Percentiles rank a stretch among this genome's conserved stretches.
Conservation (phyloP, 75 land plant species). For the Cupressus sempervirens region DNA sequence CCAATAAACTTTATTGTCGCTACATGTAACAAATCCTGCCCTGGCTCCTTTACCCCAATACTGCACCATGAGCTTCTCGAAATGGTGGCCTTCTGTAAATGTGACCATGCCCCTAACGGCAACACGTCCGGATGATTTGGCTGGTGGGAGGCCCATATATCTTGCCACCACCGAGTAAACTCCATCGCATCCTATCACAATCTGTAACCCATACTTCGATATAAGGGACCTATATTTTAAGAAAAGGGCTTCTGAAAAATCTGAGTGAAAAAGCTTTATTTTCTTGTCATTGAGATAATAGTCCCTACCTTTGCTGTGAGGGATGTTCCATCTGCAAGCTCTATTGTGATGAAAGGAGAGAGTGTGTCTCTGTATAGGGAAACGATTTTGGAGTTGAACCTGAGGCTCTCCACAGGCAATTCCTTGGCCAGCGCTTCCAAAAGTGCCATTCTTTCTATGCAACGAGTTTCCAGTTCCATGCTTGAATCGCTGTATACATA, state of each 20-base stretch:
- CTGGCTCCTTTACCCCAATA: slow-evolving; percentile 20
- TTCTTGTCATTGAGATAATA: not conserved
- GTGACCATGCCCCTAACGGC: slow-evolving; percentile 37
- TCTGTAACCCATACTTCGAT: not conserved
- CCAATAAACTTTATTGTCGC: slow-evolving; percentile 35
- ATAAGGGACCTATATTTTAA: too few species aligned
- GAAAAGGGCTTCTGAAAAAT: too few species aligned
- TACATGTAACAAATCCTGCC: slow-evolving; percentile 36
- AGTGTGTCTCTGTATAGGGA: too few species aligned
- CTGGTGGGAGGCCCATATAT: too few species aligned
- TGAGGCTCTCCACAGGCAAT: slow-evolving; percentile 27
- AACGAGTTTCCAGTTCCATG: slow-evolving; percentile 14
- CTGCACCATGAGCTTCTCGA: slow-evolving; percentile 24
- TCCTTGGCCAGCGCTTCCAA: slow-evolving; percentile 31
- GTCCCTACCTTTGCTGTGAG: slow-evolving; percentile 25
- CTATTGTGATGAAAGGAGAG: too few species aligned
- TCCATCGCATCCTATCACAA: slow-evolving; percentile 64
- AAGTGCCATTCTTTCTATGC: slow-evolving; percentile 27
- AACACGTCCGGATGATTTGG: slow-evolving; percentile 18
- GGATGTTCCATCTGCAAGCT: slow-evolving; percentile 29
- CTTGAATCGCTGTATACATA: not conserved
- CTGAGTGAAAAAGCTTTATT: not conserved
- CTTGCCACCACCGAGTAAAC: slow-evolving; percentile 43
- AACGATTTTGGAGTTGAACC: slow-evolving; percentile 26
- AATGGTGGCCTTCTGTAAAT: slow-evolving; percentile 34